Evolutionary conservation across 2,329 filamentous ascomycete species (phyloP).

Genomic region (Pseudopyrenochaeta lycopersici): DNA sequence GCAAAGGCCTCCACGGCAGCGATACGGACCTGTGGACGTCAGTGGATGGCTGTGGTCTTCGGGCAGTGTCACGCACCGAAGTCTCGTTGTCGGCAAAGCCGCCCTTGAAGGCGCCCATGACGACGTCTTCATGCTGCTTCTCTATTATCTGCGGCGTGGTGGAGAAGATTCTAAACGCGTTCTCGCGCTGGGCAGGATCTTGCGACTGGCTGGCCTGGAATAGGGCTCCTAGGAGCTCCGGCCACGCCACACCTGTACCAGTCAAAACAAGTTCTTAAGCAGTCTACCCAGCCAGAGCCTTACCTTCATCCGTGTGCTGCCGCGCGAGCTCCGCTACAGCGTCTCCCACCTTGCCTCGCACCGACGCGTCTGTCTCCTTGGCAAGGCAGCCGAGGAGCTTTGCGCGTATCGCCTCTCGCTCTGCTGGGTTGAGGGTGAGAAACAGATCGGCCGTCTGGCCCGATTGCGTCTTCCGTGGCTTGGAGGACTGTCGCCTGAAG

Average conservation of each 20-base stretch:
- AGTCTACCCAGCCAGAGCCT: constrained; percentile 44
- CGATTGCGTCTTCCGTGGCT: constrained; percentile 77
- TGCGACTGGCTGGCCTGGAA: constrained; percentile 90
- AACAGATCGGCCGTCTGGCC: constrained; percentile 83
- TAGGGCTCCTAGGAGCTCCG: constrained; percentile 83
- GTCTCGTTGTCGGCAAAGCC: constrained; percentile 92
- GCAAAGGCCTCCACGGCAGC: constrained; percentile 97
- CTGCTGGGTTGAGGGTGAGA: constrained; percentile 76
- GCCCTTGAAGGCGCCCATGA: constrained; percentile 85
- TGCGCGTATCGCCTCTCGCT: constrained; percentile 80
- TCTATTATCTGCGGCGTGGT: constrained; percentile 96
- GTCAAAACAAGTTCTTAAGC: constrained; percentile 9
- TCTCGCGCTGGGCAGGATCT: constrained; percentile 86
- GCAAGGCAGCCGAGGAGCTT: constrained; percentile 83
- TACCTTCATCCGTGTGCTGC: constrained; percentile 93
- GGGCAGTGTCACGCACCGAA: constrained; percentile 60
- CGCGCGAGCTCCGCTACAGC: constrained; percentile 95
- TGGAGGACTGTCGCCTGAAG: constrained; percentile 91
- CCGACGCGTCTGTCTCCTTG: constrained; percentile 74
- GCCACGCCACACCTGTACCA: constrained; percentile 79
- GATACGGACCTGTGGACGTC: constrained; percentile 75
- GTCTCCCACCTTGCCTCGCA: constrained; percentile 96
- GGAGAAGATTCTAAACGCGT: constrained; percentile 92
- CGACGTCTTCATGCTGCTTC: constrained; percentile 91
- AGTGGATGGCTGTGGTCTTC: constrained; percentile 5